Evolutionary conservation across 345 rosid species (phyloP).

Genomic region (Citrus mangshanensis): DNA sequence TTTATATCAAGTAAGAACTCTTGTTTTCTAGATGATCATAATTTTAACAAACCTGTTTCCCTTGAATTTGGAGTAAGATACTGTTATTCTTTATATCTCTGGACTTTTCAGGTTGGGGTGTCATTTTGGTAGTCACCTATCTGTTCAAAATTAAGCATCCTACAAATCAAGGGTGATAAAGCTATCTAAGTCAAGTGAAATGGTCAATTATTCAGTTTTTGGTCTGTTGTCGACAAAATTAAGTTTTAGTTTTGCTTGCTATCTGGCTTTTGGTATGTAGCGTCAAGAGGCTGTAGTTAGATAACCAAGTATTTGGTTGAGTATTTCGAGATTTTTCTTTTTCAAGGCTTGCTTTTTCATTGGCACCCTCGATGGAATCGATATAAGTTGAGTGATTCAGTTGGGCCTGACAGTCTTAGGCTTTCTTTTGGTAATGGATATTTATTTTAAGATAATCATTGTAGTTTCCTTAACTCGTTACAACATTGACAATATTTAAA

Average conservation of each 20-base stretch:
- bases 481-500: background rate
- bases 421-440: background rate
- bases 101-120: background rate
- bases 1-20: conserved; percentile 63
- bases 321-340: background rate
- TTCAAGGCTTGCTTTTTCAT: background rate
- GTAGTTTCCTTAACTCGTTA: background rate
- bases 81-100: background rate
- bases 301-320: background rate
- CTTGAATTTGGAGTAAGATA: background rate
- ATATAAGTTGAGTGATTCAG: background rate
- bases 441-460: background rate
- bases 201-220: background rate
- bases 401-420: background rate
- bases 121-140: background rate
- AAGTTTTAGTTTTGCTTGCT: background rate
- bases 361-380: background rate
- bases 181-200: background rate
- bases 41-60: background rate
- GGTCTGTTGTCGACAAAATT: background rate
- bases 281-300: background rate
- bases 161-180: background rate
- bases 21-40: background rate
- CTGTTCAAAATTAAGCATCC: background rate
- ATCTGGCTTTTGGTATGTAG: background rate